phyloP scores from a whole-genome alignment of 176 grass and related monocot genomes.

The Canna indica region DNA sequence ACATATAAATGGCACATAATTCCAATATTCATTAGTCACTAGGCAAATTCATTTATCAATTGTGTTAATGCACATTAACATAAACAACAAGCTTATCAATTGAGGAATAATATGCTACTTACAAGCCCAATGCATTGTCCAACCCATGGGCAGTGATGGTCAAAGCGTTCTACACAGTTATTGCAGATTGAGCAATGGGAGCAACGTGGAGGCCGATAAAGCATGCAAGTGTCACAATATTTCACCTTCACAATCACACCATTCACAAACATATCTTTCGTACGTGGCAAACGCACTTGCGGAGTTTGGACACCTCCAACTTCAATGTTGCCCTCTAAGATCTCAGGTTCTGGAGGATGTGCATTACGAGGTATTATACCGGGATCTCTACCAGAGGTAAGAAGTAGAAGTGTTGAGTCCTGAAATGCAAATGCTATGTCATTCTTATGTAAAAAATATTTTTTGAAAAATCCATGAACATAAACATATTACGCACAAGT shows the following conservation, averaged over 20 bases:
- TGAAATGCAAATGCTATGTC: neutral
- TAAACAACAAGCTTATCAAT: neutral
- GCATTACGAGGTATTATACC: neutral
- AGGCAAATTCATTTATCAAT: neutral
- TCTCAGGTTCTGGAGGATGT: neutral
- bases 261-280: neutral
- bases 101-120: neutral
- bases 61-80: neutral
- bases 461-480: neutral
- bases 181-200: neutral
- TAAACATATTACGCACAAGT: neutral
- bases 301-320: neutral
- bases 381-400: neutral
- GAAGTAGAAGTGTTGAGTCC: neutral
- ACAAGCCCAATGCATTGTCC: neutral
- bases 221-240: slow-evolving; percentile 1
- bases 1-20: neutral
- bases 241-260: neutral
- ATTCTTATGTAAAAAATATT: neutral
- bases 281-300: neutral
- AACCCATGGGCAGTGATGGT: slow-evolving; percentile 2
- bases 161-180: neutral
- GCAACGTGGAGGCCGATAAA: slow-evolving; percentile 1
- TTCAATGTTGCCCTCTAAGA: neutral
- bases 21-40: neutral